Evolutionary conservation across 257 asterid genomes (phyloP).

Genomic region (Nicotiana undulata): DNA sequence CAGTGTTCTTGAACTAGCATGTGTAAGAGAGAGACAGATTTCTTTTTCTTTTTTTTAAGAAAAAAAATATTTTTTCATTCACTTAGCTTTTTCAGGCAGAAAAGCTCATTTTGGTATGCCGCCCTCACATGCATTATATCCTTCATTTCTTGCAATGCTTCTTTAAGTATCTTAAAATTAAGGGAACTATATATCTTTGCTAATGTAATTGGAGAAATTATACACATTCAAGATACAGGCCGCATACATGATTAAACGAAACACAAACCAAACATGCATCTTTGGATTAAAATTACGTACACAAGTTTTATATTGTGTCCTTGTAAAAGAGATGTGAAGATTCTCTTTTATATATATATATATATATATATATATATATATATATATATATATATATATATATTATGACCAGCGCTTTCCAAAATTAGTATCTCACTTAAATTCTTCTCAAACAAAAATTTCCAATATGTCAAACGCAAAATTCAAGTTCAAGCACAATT

Average conservation of each 20-base stretch:
- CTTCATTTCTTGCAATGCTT: not conserved
- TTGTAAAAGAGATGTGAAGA: not conserved
- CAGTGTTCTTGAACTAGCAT: slow-evolving; percentile 10
- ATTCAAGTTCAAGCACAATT: too few relatives aligned
- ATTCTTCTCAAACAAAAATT: too few relatives aligned
- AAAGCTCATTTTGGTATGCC: slow-evolving; percentile 35
- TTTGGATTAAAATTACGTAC: not conserved
- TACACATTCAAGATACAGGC: not conserved
- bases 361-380: too few relatives aligned
- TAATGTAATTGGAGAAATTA: not conserved
- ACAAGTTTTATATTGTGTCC: not conserved
- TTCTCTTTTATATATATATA: not conserved
- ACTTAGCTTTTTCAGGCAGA: slow-evolving; percentile 37
- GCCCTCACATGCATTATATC: slow-evolving; percentile 50
- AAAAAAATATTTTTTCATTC: slow-evolving; percentile 19
- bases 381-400: too few relatives aligned
- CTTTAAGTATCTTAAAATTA: not conserved
- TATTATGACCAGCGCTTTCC: too few relatives aligned
- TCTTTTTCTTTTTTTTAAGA: not conserved
- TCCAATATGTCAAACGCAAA: too few relatives aligned
- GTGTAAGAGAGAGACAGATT: slow-evolving; percentile 6
- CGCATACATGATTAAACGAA: not conserved
- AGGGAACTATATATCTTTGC: too few relatives aligned
- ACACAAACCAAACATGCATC: not conserved
- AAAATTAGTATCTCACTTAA: too few relatives aligned